Percentiles rank a stretch among this genome's conserved stretches.
Evolutionary conservation across 768 basidiomycete species (phyloP).

Genomic region (Hirschioporus abietinus): DNA sequence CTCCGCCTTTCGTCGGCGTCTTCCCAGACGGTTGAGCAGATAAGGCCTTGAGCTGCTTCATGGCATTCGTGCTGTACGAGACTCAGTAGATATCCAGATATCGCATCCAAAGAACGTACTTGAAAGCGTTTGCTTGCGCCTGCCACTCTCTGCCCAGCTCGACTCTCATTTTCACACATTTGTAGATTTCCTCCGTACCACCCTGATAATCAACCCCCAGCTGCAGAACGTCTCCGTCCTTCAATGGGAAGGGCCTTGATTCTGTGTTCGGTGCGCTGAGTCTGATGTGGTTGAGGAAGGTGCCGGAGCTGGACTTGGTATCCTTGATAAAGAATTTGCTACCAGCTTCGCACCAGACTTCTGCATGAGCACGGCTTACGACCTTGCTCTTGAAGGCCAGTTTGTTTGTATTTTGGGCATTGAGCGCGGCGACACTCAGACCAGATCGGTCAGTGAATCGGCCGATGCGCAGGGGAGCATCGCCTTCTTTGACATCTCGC

Average conservation of each 20-base stretch:
- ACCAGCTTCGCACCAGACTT: constrained; percentile 76
- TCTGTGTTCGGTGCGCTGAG: constrained; percentile 82
- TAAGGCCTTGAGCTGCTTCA: constrained; percentile 78
- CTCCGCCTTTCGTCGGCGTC: constrained; percentile 17
- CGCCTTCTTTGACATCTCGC: constrained; percentile 71
- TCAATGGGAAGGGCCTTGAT: constrained; percentile 68
- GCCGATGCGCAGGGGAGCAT: constrained; percentile 77
- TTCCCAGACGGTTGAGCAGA: constrained; percentile 26
- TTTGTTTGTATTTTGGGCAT: constrained; percentile 70
- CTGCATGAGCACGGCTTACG: constrained; percentile 90
- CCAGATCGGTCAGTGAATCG: constrained; percentile 89
- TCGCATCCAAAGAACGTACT: constrained; percentile 39
- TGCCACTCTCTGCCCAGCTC: constrained; percentile 94
- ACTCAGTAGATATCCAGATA: constrained; percentile 9
- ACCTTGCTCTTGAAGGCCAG: constrained; percentile 96
- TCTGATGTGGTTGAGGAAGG: constrained; percentile 92
- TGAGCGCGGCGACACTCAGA: constrained; percentile 50
- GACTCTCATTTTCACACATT: constrained; percentile 92
- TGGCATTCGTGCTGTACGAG: constrained; percentile 52
- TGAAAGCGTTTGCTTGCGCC: constrained; percentile 84
- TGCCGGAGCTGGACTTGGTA: constrained; percentile 86
- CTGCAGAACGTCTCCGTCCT: constrained; percentile 92
- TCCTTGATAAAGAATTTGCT: constrained; percentile 83
- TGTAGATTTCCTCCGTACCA: constrained; percentile 93
- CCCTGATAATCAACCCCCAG: constrained; percentile 98